Percentiles rank a stretch among this genome's conserved stretches.
Conservation (phyloP, 495 filamentous ascomycete genomes). For the Aspergillus coremiiformis region DNA sequence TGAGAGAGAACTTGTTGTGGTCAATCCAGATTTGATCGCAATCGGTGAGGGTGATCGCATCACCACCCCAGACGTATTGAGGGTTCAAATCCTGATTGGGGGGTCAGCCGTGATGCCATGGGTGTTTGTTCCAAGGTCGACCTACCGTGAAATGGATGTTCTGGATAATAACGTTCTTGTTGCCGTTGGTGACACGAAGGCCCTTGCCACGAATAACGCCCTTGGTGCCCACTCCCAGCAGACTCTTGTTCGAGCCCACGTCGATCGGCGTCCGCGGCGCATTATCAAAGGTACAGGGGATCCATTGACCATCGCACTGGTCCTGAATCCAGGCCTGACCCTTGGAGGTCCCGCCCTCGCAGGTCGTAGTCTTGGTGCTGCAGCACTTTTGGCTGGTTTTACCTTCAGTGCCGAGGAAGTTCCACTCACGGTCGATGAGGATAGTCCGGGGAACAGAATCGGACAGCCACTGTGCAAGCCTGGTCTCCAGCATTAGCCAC, state of each 20-base stretch:
- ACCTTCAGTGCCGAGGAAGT: conserved; percentile 25
- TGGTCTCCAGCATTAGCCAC: neutral
- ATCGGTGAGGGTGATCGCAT: conserved; percentile 17
- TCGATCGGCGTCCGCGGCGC: conserved; percentile 10
- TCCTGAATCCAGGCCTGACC: conserved; percentile 13
- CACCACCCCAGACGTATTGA: conserved; percentile 21
- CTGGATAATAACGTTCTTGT: conserved; percentile 24
- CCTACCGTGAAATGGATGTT: conserved; percentile 25
- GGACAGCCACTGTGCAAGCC: conserved; percentile 13
- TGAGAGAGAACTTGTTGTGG: conserved; percentile 16
- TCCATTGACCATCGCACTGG: conserved; percentile 8
- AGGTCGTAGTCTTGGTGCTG: conserved; percentile 9
- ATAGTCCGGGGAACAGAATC: conserved; percentile 34
- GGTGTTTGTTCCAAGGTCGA: neutral
- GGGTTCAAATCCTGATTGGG: conserved; percentile 19
- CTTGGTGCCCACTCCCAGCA: conserved; percentile 18
- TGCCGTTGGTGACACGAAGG: conserved; percentile 12
- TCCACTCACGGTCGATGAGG: conserved; percentile 27
- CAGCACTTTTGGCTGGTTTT: conserved; percentile 14
- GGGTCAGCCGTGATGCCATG: neutral
- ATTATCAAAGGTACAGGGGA: conserved; percentile 17
- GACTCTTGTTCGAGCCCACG: conserved; percentile 25
- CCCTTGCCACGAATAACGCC: conserved; percentile 20
- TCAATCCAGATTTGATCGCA: conserved; percentile 20
- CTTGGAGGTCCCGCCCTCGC: conserved; percentile 7